Evolutionary conservation across 1,139 yeast species (phyloP).

Genomic region (Lodderomyces parapsilosis): DNA sequence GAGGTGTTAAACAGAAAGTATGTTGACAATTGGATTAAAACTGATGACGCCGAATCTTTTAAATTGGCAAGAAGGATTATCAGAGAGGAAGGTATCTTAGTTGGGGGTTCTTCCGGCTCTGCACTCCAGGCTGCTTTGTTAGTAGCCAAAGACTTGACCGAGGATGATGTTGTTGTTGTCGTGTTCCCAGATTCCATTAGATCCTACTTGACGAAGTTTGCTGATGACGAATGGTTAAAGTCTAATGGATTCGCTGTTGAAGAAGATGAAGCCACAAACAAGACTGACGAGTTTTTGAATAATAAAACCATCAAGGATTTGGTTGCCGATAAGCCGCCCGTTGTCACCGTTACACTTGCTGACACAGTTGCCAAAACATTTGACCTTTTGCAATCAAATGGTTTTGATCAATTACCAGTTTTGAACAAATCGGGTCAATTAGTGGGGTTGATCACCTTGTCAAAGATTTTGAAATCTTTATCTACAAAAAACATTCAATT

Average conservation of each 20-base stretch:
- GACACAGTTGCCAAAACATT: slow-evolving; percentile 69
- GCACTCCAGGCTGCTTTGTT: slow-evolving; percentile 80
- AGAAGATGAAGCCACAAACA: slow-evolving; percentile 40
- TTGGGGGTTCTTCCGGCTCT: slow-evolving; percentile 87
- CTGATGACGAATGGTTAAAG: slow-evolving; percentile 91
- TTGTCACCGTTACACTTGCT: slow-evolving; percentile 66
- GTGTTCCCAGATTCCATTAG: slow-evolving; percentile 87
- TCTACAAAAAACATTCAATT: slow-evolving; percentile 62
- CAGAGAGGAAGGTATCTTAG: slow-evolving; percentile 81
- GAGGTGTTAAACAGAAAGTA: slow-evolving; percentile 67
- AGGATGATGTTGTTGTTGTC: slow-evolving; percentile 75
- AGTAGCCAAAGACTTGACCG: slow-evolving; percentile 68
- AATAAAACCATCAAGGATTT: slow-evolving; percentile 61
- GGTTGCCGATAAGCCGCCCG: slow-evolving; percentile 68
- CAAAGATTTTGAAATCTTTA: slow-evolving; percentile 66
- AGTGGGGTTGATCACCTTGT: slow-evolving; percentile 75
- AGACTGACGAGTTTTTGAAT: slow-evolving; percentile 51
- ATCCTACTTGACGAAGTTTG: slow-evolving; percentile 84
- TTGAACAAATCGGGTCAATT: slow-evolving; percentile 59
- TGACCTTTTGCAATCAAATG: slow-evolving; percentile 69
- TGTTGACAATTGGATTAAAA: slow-evolving; percentile 83
- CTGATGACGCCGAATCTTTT: slow-evolving; percentile 81
- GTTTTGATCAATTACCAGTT: slow-evolving; percentile 86
- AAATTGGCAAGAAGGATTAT: slow-evolving; percentile 80
- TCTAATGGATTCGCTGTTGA: slow-evolving; percentile 68